Conservation (phyloP, 2,329 filamentous ascomycete species). For the Colletotrichum tabaci region DNA sequence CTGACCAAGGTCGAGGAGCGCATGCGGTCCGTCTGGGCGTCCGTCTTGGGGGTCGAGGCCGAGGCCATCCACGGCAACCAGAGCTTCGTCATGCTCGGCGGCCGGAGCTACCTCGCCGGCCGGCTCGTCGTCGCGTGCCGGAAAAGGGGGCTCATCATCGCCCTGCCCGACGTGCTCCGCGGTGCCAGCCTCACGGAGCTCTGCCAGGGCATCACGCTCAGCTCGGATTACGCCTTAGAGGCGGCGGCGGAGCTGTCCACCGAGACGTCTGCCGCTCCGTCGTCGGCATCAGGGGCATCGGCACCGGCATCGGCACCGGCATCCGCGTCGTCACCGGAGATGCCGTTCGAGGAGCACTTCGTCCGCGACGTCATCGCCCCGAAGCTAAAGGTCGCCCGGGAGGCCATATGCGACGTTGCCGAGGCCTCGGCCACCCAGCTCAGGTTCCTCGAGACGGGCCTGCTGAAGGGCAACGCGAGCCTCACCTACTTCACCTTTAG, state of each 20-base stretch:
- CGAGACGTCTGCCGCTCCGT: not conserved
- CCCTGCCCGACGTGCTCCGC: constrained; percentile 59
- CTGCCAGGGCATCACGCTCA: constrained; percentile 53
- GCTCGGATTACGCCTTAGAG: constrained; percentile 32
- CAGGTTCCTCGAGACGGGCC: constrained; percentile 63
- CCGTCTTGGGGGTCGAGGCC: constrained; percentile 57
- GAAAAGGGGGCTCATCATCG: constrained; percentile 57
- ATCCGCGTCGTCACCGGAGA: constrained; percentile 18
- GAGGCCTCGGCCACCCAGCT: constrained; percentile 65
- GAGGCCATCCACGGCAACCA: constrained; percentile 58
- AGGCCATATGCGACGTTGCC: constrained; percentile 62
- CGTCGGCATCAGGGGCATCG: not conserved
- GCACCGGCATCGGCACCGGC: too few relatives aligned
- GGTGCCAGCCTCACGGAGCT: constrained; percentile 61
- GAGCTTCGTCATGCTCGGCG: constrained; percentile 63
- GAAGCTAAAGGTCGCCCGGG: constrained; percentile 58
- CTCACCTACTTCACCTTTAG: constrained; percentile 65
- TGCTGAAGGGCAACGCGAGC: constrained; percentile 60
- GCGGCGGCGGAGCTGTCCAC: constrained; percentile 3
- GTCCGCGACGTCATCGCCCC: constrained; percentile 59
- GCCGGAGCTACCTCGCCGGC: constrained; percentile 61
- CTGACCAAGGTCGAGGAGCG: constrained; percentile 63
- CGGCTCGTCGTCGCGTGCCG: constrained; percentile 62
- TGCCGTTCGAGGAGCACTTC: constrained; percentile 52
- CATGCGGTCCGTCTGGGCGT: constrained; percentile 65